Evolutionary conservation across 495 filamentous ascomycete species (phyloP), one percentile per base, ranked within the genome.

Genomic region (Talaromyces wortmannii): DNA sequence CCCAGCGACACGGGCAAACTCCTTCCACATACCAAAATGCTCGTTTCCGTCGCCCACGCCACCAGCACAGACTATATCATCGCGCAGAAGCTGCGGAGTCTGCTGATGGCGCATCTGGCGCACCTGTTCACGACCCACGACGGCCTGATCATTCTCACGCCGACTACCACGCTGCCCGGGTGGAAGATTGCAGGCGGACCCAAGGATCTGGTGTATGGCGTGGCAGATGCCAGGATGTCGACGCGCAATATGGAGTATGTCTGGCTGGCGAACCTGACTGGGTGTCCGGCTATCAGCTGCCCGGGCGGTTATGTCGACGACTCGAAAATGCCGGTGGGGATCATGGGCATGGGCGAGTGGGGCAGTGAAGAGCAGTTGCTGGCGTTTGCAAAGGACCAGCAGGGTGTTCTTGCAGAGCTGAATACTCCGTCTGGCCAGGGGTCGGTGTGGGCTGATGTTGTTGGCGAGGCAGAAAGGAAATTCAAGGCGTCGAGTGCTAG

Each of bases 341-440:
- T 96, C 53, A 92, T 92, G 88, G 92, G 84, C 3, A 89, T 92
- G 83, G 84, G 79, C 0, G 88, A 95, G 69, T 96, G 92, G 92
- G 91, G 91, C 0, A 73, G 67, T 11, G 92, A 97, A 67, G 91
- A 95, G 61, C 80, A 78, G 42, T 67, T 96, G 65, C 70, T 97
- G 48, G 81, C 72, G 50, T 91, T 86, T 73, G 91, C 89, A 49
- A 79, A 78, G 54, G 84, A 15, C 31, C 36, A 12, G 52, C 43
- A 16, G 33, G 16, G 33, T 8, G 42, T 10, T 7, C 8, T 5
- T 44, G 43, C 10, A 42, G 43, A 12, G 52, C 48, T 71, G 36
- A 60, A 53, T 23, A 55, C 63, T 52, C 69, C 70, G 7, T 43
- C 53, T 6, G 61, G 60, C 23, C 1, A 56, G 1, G 56, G 56